Evolutionary conservation across 169 alveolate genomes (phyloP).

Genomic region (Cryptosporidium bovis): DNA sequence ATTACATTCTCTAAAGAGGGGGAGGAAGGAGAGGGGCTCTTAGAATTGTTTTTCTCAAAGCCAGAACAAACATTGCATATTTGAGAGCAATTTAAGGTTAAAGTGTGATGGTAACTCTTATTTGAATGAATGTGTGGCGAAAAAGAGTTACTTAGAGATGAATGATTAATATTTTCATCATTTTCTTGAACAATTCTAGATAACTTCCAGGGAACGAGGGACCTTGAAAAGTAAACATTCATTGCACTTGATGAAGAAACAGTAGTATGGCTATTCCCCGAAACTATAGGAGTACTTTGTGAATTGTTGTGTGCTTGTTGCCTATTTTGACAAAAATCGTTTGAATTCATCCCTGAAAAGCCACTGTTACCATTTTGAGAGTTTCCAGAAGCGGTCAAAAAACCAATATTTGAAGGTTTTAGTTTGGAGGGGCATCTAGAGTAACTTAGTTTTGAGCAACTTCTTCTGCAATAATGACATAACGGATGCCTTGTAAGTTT

Average conservation of each 20-base stretch:
- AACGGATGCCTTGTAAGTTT: slow-evolving; percentile 54
- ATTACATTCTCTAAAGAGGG: slow-evolving; percentile 3
- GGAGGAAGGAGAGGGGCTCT: not conserved
- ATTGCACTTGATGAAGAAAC: not conserved
- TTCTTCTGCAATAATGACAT: slow-evolving; percentile 65
- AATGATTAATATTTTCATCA: slow-evolving; percentile 9
- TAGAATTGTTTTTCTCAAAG: slow-evolving; percentile 7
- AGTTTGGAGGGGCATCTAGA: slow-evolving; percentile 72
- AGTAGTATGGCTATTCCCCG: not conserved
- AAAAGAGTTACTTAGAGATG: slow-evolving; percentile 7
- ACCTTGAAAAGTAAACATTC: slow-evolving; percentile 38
- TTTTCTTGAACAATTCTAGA: slow-evolving; percentile 14
- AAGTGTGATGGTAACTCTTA: not conserved
- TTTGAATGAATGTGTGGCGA: not conserved
- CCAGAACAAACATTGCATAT: slow-evolving; percentile 38
- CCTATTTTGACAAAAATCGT: too few species aligned
- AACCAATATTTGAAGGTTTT: slow-evolving; percentile 19
- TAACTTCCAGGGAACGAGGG: slow-evolving; percentile 66
- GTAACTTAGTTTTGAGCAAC: slow-evolving; percentile 33
- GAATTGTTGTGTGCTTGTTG: not conserved
- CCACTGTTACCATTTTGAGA: not conserved
- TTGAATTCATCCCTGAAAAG: not conserved
- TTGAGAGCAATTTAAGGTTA: slow-evolving; percentile 9
- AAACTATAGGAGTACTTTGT: not conserved
- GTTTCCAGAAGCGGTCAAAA: not conserved